Percentiles rank a stretch among this genome's conserved stretches.
Evolutionary conservation across 129 eudicot species (phyloP).

Genomic region (Kitagawia praeruptora): DNA sequence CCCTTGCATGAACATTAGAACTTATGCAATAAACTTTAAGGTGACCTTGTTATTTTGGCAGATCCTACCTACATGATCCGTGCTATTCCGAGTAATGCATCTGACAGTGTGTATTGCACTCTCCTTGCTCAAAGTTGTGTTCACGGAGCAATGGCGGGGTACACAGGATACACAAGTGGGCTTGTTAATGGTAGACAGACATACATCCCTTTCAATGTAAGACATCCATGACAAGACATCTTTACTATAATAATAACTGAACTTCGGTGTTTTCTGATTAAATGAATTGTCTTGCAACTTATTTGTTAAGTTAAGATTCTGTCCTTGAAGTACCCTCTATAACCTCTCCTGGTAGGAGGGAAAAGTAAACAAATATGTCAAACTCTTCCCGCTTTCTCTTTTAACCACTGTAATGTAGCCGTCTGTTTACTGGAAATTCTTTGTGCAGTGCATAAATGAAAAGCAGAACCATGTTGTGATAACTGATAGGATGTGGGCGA

Average conservation of each 20-base stretch:
- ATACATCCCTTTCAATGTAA: slow-evolving; percentile 29
- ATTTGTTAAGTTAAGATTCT: neutral
- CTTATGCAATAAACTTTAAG: neutral
- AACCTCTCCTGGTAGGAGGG: neutral
- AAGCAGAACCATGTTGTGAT: slow-evolving; percentile 44
- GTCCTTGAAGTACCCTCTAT: neutral
- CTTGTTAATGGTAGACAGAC: slow-evolving; percentile 29
- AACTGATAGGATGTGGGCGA: slow-evolving; percentile 74
- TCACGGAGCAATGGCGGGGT: slow-evolving; percentile 37
- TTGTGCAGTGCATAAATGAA: slow-evolving; percentile 53
- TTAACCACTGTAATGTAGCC: neutral
- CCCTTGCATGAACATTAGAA: neutral
- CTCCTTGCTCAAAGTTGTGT: slow-evolving; percentile 33
- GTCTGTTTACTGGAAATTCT: slow-evolving; percentile 13
- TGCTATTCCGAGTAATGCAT: slow-evolving; percentile 29
- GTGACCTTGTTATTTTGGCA: slow-evolving; percentile 6
- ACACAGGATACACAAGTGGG: slow-evolving; percentile 27
- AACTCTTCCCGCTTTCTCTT: neutral
- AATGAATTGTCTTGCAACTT: neutral
- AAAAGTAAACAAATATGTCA: neutral
- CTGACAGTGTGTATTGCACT: slow-evolving; percentile 30
- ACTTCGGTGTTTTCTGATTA: neutral
- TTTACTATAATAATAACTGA: neutral
- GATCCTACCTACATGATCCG: slow-evolving; percentile 38
- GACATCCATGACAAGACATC: neutral